Conservation (phyloP, 1,139 yeast species). For the Candida smagusa region DNA sequence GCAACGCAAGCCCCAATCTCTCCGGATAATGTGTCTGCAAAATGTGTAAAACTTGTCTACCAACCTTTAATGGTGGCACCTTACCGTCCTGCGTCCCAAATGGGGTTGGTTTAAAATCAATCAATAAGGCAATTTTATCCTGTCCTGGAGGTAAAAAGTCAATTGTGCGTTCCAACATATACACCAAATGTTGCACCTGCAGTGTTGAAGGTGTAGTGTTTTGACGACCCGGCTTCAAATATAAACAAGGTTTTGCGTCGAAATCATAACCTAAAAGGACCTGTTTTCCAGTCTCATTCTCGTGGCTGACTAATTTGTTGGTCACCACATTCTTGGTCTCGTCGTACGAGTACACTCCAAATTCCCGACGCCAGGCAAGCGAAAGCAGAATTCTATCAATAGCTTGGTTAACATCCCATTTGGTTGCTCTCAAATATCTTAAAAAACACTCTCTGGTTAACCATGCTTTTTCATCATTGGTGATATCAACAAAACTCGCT, state of each 20-base stretch:
- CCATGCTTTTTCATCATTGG: slow-evolving; percentile 40
- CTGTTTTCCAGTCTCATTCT: slow-evolving; percentile 48
- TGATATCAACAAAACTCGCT: slow-evolving; percentile 17
- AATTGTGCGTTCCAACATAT: slow-evolving; percentile 46
- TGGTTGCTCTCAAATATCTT: slow-evolving; percentile 46
- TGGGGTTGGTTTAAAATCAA: slow-evolving; percentile 44
- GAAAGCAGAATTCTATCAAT: slow-evolving; percentile 41
- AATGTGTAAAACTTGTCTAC: slow-evolving; percentile 80
- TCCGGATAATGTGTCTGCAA: slow-evolving; percentile 96
- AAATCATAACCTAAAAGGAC: slow-evolving; percentile 46
- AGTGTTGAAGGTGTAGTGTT: slow-evolving; percentile 42
- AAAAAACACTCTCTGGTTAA: slow-evolving; percentile 47
- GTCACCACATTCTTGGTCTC: slow-evolving; percentile 35
- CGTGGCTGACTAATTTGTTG: slow-evolving; percentile 29
- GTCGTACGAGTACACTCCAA: slow-evolving; percentile 33
- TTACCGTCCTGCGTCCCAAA: slow-evolving; percentile 55
- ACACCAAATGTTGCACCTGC: slow-evolving; percentile 50
- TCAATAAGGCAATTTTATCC: slow-evolving; percentile 44
- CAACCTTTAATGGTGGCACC: slow-evolving; percentile 79
- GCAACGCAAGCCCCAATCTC: slow-evolving; percentile 83
- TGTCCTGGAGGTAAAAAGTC: slow-evolving; percentile 51
- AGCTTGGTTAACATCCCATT: slow-evolving; percentile 41
- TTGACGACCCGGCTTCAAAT: slow-evolving; percentile 48
- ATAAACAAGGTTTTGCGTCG: slow-evolving; percentile 47
- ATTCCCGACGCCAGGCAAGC: slow-evolving; percentile 47